Evolutionary conservation across 768 basidiomycete genomes (phyloP).

Genomic region (Rhizopogon salebrosus): DNA sequence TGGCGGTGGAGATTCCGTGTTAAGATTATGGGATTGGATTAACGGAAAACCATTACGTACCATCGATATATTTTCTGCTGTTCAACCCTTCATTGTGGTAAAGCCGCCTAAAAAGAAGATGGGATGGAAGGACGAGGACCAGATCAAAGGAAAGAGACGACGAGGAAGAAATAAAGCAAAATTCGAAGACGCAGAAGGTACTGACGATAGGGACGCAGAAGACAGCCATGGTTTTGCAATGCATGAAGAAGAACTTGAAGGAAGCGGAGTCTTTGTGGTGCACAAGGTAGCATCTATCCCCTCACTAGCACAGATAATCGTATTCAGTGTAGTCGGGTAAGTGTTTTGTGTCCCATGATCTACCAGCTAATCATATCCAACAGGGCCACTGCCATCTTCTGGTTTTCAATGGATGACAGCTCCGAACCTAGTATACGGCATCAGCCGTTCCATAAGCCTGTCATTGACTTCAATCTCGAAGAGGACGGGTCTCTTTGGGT

Average conservation of each 20-base stretch:
- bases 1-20: constrained; percentile 77
- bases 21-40: constrained; percentile 82
- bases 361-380: neutral
- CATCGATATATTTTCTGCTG: constrained; percentile 43
- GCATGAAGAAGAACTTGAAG: neutral
- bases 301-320: constrained; percentile 32
- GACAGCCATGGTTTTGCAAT: constrained; percentile 10
- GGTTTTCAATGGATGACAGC: constrained; percentile 26
- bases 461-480: constrained; percentile 51
- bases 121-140: constrained; percentile 27
- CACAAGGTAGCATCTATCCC: constrained; percentile 47
- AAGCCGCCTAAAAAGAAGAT: constrained; percentile 27
- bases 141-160: constrained; percentile 12
- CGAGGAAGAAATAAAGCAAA: constrained; percentile 12
- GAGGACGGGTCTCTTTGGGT: constrained; percentile 38
- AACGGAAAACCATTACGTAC: constrained; percentile 49
- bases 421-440: constrained; percentile 23
- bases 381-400: constrained; percentile 70
- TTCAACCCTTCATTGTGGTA: constrained; percentile 42
- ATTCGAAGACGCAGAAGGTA: constrained; percentile 17
- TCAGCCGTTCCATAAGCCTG: constrained; percentile 51
- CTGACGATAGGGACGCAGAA: constrained; percentile 18
- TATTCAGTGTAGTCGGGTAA: constrained; percentile 76
- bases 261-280: constrained; percentile 48
- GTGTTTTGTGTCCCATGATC: constrained; percentile 16